Evolutionary conservation across 192 early-diverging fungal species (phyloP).

Genomic region (Coemansia sp.): DNA sequence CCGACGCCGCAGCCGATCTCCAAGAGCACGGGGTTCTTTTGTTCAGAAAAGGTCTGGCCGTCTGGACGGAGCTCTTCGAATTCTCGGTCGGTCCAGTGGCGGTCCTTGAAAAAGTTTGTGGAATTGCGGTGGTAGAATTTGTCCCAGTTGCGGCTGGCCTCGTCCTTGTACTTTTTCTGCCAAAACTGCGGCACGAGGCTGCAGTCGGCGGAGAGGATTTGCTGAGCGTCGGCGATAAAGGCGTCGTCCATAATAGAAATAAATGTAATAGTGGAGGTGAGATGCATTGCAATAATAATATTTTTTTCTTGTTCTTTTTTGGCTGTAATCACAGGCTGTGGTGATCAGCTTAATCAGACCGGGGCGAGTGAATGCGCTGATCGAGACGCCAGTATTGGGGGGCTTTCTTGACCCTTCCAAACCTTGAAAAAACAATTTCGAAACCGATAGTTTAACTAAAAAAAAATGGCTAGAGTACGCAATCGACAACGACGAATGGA

Average conservation of each 20-base stretch:
- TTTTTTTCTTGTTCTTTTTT: not conserved
- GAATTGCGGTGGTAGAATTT: conserved; percentile 84
- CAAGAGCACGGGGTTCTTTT: conserved; percentile 59
- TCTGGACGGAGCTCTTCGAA: conserved; percentile 86
- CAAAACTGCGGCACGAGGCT: conserved; percentile 72
- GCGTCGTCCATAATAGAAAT: conserved; percentile 45
- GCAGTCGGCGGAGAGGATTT: conserved; percentile 64
- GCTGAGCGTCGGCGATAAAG: conserved; percentile 61
- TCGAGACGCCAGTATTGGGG: conserved; percentile 2
- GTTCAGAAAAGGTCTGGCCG: conserved; percentile 28
- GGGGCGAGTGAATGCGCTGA: conserved; percentile 14
- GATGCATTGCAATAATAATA: not conserved
- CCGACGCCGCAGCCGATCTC: conserved; percentile 99
- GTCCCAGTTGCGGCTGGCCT: conserved; percentile 81
- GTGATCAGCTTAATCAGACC: too few species aligned
- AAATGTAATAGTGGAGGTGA: not conserved
- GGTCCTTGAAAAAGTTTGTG: conserved; percentile 95
- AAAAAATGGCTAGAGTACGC: too few species aligned
- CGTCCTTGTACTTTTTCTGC: conserved; percentile 79
- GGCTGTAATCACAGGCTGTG: too few species aligned
- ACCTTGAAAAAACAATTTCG: not conserved
- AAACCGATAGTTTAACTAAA: too few species aligned
- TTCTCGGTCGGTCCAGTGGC: conserved; percentile 94
- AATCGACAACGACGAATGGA: too few species aligned
- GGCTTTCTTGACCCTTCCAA: too few species aligned